Base-by-base conservation (phyloP, 2,329 filamentous ascomycete species). In the Arachnomyces sp. region DNA sequence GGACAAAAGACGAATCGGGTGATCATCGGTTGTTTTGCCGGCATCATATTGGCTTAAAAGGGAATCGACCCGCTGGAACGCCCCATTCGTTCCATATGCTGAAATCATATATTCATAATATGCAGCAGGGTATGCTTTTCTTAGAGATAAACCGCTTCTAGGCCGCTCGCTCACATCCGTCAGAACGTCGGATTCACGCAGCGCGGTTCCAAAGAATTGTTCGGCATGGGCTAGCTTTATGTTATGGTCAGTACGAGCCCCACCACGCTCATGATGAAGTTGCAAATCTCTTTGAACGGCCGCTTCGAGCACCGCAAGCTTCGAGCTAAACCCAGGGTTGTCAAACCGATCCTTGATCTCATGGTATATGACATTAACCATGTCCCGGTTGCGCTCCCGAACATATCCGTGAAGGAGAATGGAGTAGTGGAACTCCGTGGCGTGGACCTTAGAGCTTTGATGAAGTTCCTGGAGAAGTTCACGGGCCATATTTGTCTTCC, bases 71-170 rank as follows among this genome's bases (percentile, higher is more conserved):
- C 68, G 66, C 3, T 65, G 55, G 40, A 68, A 66, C 8, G 70
- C 67, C 25, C 66, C 63, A 16, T 62, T 59, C 13, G 59, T 56
- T 9, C 69, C 71, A 51, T 80, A 75, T 4, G 77, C 63, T 33
- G 72, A 73, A 48, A 82, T 71, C 36, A 82, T 52, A 40, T 70
- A 67, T 40, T 73, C 71, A 42, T 77, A 72, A 51, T 77, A 76
- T 12, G 70, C 60, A 3, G 69, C 57, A 28, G 72, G 66, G 41
- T 71, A 65, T 34, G 69, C 61, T 25, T 68, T 59, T 32, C 67
- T 55, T 14, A 61, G 44, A 9, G 55, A 56, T 6, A 49, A 59
- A n/a, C n/a, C n/a, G n/a, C n/a, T n/a, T n/a, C 48, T 46, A 25
- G 57, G 66, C 57, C 67, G 51, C 61, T 65, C 63, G 55, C 63